Evolutionary conservation across 75 land plant species (phyloP).

Genomic region (Cupressus sempervirens): DNA sequence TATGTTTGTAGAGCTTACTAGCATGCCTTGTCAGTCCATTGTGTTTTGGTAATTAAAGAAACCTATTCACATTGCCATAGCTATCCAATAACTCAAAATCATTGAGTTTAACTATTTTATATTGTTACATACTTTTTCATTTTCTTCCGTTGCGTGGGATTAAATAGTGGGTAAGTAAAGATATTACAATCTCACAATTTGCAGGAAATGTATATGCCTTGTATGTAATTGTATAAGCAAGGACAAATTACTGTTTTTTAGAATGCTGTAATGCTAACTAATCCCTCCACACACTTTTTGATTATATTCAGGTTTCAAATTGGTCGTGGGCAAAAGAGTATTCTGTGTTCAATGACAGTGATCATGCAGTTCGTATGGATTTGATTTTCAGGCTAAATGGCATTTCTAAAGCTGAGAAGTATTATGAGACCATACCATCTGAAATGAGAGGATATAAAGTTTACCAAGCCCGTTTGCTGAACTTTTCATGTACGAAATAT

Average conservation of each 20-base stretch:
- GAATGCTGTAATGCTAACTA: neutral
- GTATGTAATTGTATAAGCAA: too few relatives aligned
- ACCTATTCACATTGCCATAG: neutral
- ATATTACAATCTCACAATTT: neutral
- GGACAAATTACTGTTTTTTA: neutral
- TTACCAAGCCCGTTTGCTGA: slow-evolving; percentile 52
- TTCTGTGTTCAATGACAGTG: slow-evolving; percentile 32
- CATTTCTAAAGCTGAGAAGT: slow-evolving; percentile 38
- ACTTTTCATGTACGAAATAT: slow-evolving; percentile 21
- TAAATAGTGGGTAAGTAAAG: neutral
- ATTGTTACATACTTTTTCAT: neutral
- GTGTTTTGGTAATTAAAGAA: neutral
- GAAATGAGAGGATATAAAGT: slow-evolving; percentile 40
- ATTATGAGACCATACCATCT: slow-evolving; percentile 45
- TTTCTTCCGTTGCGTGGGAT: neutral
- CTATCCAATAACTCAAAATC: neutral
- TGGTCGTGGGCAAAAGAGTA: slow-evolving; percentile 42
- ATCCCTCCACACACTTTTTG: neutral
- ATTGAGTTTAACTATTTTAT: neutral
- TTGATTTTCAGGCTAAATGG: slow-evolving; percentile 51
- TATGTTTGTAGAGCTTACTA: neutral
- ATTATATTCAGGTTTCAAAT: slow-evolving; percentile 43
- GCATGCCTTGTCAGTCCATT: neutral
- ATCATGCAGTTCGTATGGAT: slow-evolving; percentile 52
- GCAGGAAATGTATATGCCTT: neutral